Conservation (phyloP, 108 stramenopile genomes). For the Discostella stelligeroides region DNA sequence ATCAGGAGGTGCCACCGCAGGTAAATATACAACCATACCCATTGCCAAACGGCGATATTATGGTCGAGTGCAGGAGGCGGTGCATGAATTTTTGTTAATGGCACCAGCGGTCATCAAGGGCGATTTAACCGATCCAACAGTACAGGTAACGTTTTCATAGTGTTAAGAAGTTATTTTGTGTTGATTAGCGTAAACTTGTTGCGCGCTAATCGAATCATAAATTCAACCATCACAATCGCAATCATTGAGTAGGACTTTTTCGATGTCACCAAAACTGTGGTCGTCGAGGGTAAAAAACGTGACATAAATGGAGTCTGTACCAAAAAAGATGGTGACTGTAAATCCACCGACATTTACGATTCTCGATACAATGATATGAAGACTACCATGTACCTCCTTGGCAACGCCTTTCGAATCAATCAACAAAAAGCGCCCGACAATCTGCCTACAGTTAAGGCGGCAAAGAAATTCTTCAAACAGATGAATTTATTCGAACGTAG, state of each 20-base stretch:
- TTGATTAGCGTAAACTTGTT: neutral
- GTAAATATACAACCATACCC: constrained; percentile 88
- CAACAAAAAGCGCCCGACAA: constrained; percentile 88
- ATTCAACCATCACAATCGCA: too few species aligned
- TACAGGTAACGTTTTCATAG: constrained; percentile 68
- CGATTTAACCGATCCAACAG: constrained; percentile 55
- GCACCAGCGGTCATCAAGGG: constrained; percentile 83
- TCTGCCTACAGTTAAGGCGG: constrained; percentile 85
- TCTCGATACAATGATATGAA: constrained; percentile 88
- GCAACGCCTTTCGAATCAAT: constrained; percentile 88
- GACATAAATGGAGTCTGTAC: constrained; percentile 85
- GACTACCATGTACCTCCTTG: constrained; percentile 83
- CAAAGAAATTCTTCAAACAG: constrained; percentile 84
- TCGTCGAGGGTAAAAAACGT: constrained; percentile 70
- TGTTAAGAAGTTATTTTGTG: constrained; percentile 10
- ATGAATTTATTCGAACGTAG: constrained; percentile 77
- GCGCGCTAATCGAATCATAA: neutral
- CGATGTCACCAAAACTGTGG: constrained; percentile 60
- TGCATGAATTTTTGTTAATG: constrained; percentile 79
- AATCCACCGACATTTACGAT: constrained; percentile 75
- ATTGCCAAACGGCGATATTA: constrained; percentile 87
- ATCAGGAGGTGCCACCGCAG: constrained; percentile 79
- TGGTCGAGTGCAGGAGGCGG: constrained; percentile 79
- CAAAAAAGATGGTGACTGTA: constrained; percentile 82
- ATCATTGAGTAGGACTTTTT: constrained; percentile 51